A percentile compares a stretch with the other conserved stretches of the same genome.
Conservation (phyloP, 495 filamentous ascomycete genomes). For the Filosporella fistucella region DNA sequence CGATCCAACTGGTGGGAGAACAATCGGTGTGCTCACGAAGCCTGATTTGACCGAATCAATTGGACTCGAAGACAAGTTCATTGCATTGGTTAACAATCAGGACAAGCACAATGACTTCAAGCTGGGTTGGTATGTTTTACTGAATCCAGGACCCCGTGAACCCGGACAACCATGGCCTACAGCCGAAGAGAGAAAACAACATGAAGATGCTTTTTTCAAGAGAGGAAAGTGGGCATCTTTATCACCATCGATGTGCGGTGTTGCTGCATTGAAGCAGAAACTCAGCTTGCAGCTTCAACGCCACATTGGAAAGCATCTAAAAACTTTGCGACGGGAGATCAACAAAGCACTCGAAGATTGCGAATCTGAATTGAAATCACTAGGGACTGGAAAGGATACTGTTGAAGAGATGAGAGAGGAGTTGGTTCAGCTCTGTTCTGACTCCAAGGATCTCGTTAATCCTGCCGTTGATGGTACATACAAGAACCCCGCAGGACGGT, state of each 20-base stretch:
- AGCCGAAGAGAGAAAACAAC: slow-evolving; percentile 23
- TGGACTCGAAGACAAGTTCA: slow-evolving; percentile 51
- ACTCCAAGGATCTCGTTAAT: slow-evolving; percentile 33
- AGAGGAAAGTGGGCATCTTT: slow-evolving; percentile 38
- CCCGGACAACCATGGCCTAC: slow-evolving; percentile 27
- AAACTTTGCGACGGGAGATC: slow-evolving; percentile 29
- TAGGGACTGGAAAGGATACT: slow-evolving; percentile 32
- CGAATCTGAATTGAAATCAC: slow-evolving; percentile 31
- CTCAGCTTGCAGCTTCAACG: slow-evolving; percentile 34
- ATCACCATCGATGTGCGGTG: slow-evolving; percentile 27
- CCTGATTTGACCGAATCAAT: slow-evolving; percentile 46
- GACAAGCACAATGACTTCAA: slow-evolving; percentile 45
- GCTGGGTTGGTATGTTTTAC: slow-evolving; percentile 62
- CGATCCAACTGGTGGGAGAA: slow-evolving; percentile 39
- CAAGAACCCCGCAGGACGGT: slow-evolving; percentile 34
- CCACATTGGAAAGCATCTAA: slow-evolving; percentile 34
- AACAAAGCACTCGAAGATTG: slow-evolving; percentile 33
- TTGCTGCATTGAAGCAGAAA: slow-evolving; percentile 29
- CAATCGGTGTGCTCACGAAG: slow-evolving; percentile 48
- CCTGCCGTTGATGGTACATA: slow-evolving; percentile 36
- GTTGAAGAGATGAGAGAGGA: slow-evolving; percentile 35
- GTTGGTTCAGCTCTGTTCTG: slow-evolving; percentile 33
- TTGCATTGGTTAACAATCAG: slow-evolving; percentile 52
- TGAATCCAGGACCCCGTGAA: slow-evolving; percentile 45
- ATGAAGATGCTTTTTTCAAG: slow-evolving; percentile 31